phyloP scores from a whole-genome alignment of 2,329 filamentous ascomycete genomes.

The Catunica adiposa region DNA sequence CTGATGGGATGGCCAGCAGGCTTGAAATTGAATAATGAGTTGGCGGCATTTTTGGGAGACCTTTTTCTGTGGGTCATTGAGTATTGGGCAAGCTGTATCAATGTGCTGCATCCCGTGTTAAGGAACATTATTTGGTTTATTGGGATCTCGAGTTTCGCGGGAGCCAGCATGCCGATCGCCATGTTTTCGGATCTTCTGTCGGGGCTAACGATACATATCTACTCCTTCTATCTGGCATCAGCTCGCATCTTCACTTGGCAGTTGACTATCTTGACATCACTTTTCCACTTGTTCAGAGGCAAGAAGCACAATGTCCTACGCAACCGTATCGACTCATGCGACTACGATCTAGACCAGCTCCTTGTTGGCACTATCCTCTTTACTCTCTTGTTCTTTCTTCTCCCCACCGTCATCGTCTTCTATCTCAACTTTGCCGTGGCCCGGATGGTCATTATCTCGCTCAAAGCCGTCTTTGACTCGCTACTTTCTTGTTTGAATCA shows the following conservation, averaged over 20 bases:
- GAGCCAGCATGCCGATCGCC: slow-evolving; percentile 91
- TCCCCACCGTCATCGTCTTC: slow-evolving; percentile 91
- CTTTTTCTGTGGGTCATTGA: slow-evolving; percentile 97
- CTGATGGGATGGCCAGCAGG: slow-evolving; percentile 91
- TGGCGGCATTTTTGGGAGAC: slow-evolving; percentile 86
- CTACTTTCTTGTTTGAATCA: slow-evolving; percentile 88
- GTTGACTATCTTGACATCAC: slow-evolving; percentile 82
- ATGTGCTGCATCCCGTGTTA: slow-evolving; percentile 60
- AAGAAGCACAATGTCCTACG: slow-evolving; percentile 96
- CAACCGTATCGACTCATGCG: slow-evolving; percentile 95
- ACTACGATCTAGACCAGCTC: slow-evolving; percentile 94
- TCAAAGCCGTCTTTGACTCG: slow-evolving; percentile 86
- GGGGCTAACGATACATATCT: slow-evolving; percentile 84
- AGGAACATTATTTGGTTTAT: slow-evolving; percentile 81
- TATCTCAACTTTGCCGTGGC: slow-evolving; percentile 92
- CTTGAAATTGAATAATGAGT: slow-evolving; percentile 83
- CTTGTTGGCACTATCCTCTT: slow-evolving; percentile 93
- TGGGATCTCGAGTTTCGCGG: slow-evolving; percentile 85
- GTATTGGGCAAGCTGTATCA: slow-evolving; percentile 80
- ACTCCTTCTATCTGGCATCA: slow-evolving; percentile 93
- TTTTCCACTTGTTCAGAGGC: slow-evolving; percentile 96
- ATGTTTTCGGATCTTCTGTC: slow-evolving; percentile 89
- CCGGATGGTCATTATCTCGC: slow-evolving; percentile 81
- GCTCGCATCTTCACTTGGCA: slow-evolving; percentile 98
- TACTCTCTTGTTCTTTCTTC: slow-evolving; percentile 81